phyloP scores from a whole-genome alignment of 106 monocot genomes.

The Dactylorhiza incarnata region DNA sequence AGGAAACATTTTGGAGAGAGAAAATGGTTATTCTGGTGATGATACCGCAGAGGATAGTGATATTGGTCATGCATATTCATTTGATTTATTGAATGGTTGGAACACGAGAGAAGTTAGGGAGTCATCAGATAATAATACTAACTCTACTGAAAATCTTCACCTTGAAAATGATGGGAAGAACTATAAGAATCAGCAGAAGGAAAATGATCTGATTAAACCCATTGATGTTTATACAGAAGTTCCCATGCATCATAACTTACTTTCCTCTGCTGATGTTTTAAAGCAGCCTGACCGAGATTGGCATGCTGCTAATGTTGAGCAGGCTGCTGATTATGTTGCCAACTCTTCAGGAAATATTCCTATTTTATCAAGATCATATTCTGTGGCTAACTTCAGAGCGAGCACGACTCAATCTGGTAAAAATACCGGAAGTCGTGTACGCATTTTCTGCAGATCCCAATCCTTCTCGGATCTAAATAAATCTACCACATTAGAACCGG shows the following conservation, averaged over 20 bases:
- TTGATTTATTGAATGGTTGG: conserved; percentile 8
- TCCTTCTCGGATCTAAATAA: conserved; percentile 29
- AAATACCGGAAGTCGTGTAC: background rate
- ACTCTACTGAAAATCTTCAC: conserved; percentile 15
- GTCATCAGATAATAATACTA: conserved; percentile 1
- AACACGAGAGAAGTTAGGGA: conserved; percentile 4
- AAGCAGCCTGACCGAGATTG: conserved; percentile 18
- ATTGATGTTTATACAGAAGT: background rate
- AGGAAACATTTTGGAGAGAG: conserved; percentile 38
- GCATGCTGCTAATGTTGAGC: conserved; percentile 8
- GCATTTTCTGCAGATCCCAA: conserved; percentile 16
- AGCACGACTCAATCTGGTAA: background rate
- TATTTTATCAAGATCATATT: conserved; percentile 27
- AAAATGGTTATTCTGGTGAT: conserved; percentile 15
- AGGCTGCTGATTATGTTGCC: background rate
- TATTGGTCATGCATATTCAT: conserved; percentile 15
- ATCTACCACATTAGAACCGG: background rate
- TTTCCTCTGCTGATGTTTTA: conserved; percentile 15
- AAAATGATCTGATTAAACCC: conserved; percentile 2
- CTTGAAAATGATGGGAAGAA: conserved; percentile 4
- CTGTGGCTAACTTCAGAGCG: conserved; percentile 16
- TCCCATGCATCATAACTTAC: background rate
- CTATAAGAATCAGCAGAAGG: background rate
- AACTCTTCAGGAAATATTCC: conserved; percentile 10
- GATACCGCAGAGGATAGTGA: conserved; percentile 27